A percentile compares a stretch with the other conserved stretches of the same genome.
phyloP scores from a whole-genome alignment of 768 basidiomycete genomes.

The Russula foetens region DNA sequence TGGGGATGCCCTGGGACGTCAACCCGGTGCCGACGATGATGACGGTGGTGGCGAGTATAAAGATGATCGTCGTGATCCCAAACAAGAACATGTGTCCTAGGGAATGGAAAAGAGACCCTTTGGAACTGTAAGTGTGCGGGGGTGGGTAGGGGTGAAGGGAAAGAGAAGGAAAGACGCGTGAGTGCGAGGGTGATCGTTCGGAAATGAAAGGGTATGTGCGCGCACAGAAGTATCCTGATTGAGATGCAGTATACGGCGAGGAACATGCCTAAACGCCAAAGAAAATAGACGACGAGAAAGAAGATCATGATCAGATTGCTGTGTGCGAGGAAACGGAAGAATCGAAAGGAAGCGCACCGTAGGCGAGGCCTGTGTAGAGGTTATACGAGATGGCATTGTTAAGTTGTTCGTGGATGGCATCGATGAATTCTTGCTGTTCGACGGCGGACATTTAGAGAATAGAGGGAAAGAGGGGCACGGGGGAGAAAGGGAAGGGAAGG shows the following conservation, averaged over 20 bases:
- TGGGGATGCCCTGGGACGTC: slow-evolving; percentile 1
- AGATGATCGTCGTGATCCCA: background rate
- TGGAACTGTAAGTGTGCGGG: background rate
- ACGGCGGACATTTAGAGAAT: slow-evolving; percentile 14
- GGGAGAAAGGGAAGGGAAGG: background rate
- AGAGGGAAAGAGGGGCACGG: too few relatives aligned
- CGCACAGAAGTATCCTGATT: slow-evolving; percentile 12
- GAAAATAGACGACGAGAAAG: too few relatives aligned
- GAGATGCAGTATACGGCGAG: slow-evolving; percentile 9
- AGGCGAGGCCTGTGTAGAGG: slow-evolving; percentile 12
- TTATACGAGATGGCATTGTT: slow-evolving; percentile 5
- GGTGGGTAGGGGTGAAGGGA: too few relatives aligned
- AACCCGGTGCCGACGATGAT: slow-evolving; percentile 1
- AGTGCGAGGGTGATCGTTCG: background rate
- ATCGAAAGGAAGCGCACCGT: background rate
- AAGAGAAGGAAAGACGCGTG: background rate
- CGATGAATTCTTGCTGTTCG: background rate
- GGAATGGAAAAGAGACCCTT: background rate
- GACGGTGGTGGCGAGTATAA: slow-evolving; percentile 6
- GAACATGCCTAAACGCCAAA: slow-evolving; percentile 3
- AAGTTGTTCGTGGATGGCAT: background rate
- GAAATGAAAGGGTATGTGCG: background rate
- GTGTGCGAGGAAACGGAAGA: too few relatives aligned
- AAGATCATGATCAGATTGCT: background rate
- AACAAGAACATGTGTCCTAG: slow-evolving; percentile 8